Evolutionary conservation across 768 basidiomycete genomes (phyloP).

Genomic region (Tricholoma saponaceum): DNA sequence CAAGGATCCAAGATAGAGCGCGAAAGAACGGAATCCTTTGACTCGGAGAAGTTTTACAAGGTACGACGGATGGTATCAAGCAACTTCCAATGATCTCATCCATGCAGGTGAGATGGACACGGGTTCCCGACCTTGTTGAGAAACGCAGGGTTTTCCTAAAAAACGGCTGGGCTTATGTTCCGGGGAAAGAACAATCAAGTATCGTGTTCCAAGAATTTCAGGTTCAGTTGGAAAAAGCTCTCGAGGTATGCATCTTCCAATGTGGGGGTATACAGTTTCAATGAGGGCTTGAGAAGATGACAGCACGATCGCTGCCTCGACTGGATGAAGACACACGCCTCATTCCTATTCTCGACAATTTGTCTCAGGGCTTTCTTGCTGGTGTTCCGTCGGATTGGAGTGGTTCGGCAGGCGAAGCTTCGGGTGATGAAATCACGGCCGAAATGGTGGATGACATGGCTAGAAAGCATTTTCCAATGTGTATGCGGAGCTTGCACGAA

Average conservation of each 20-base stretch:
- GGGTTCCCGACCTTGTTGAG: conserved; percentile 89
- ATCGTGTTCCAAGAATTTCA: conserved; percentile 89
- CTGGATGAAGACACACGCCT: conserved; percentile 94
- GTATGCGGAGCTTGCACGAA: conserved; percentile 91
- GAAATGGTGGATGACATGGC: conserved; percentile 93
- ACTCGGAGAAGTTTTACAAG: conserved; percentile 71
- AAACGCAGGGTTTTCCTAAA: conserved; percentile 73
- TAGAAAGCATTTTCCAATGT: conserved; percentile 87
- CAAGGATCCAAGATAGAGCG: conserved; percentile 31
- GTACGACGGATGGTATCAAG: conserved; percentile 30
- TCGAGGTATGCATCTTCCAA: conserved; percentile 56
- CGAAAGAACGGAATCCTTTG: conserved; percentile 31
- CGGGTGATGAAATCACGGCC: conserved; percentile 72
- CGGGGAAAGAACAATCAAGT: conserved; percentile 69
- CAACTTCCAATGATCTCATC: background rate
- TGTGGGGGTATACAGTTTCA: background rate
- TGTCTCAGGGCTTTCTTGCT: conserved; percentile 91
- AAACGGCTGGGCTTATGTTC: conserved; percentile 88
- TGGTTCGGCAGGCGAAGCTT: conserved; percentile 44
- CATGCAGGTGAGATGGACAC: conserved; percentile 91
- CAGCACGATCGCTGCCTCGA: conserved; percentile 81
- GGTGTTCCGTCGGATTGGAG: conserved; percentile 86
- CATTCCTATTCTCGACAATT: conserved; percentile 82
- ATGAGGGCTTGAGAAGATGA: conserved; percentile 45
- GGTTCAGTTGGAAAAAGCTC: conserved; percentile 59